A percentile compares a stretch with the other conserved stretches of the same genome.
These are phyloP conservation scores for Gaeumannomyces sp. DNA, from an alignment of 2,329 filamentous ascomycete species.

Conservation along the genomic window DNA sequence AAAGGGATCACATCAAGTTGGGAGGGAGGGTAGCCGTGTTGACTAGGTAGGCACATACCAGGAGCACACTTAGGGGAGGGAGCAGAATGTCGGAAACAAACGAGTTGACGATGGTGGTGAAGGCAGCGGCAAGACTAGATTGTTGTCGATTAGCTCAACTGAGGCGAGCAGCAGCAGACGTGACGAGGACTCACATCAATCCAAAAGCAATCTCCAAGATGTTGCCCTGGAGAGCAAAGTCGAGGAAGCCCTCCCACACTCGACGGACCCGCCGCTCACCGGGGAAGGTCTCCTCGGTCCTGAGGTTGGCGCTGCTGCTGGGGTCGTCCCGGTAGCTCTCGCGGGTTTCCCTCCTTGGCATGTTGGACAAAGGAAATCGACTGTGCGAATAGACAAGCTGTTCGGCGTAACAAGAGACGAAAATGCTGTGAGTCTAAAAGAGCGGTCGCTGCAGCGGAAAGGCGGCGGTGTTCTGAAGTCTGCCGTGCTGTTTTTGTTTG, in stretches of 20 bases:
- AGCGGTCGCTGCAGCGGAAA: not conserved
- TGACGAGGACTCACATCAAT: slow-evolving; percentile 50
- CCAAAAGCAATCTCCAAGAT: slow-evolving; percentile 71
- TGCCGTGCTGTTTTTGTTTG: not conserved
- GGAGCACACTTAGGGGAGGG: slow-evolving; percentile 61
- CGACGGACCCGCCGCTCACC: slow-evolving; percentile 41
- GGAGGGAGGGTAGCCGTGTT: no score
- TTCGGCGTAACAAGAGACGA: not conserved
- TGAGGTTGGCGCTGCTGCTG: slow-evolving; percentile 19
- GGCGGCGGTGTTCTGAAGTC: not conserved
- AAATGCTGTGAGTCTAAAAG: not conserved
- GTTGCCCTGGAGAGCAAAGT: slow-evolving; percentile 69
- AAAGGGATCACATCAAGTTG: no score
- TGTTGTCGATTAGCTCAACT: not conserved
- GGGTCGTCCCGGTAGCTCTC: slow-evolving; percentile 19
- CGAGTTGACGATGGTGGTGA: slow-evolving; percentile 65
- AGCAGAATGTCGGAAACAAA: slow-evolving; percentile 67
- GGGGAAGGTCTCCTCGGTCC: slow-evolving; percentile 28
- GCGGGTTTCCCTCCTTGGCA: slow-evolving; percentile 7
- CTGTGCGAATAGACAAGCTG: no score
- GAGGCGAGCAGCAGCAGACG: no score
- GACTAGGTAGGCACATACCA: slow-evolving; percentile 24
- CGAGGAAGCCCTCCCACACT: slow-evolving; percentile 58
- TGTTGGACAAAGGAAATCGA: slow-evolving; percentile 11
- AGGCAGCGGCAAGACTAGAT: slow-evolving; percentile 58